These are phyloP conservation scores for Acmispon strigosus DNA, from an alignment of 306 rosid genomes.

Conservation along the genomic window DNA sequence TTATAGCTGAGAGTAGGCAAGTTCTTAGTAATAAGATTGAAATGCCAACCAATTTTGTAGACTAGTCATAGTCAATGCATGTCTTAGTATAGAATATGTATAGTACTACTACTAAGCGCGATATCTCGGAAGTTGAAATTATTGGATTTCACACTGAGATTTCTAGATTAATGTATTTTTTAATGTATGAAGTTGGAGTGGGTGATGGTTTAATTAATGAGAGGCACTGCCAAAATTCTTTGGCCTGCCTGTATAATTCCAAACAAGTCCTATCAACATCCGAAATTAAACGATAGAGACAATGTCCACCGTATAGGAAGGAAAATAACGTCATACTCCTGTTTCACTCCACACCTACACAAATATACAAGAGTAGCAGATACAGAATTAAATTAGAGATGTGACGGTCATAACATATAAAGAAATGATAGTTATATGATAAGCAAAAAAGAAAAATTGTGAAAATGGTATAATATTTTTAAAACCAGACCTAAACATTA, in stretches of 20 bases:
- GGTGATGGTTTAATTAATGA: constrained; percentile 25
- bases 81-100: not conserved
- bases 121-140: constrained; percentile 10
- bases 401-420: too few relatives aligned
- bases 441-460: too few relatives aligned
- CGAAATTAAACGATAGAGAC: too few relatives aligned
- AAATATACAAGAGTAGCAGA: too few relatives aligned
- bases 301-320: too few relatives aligned
- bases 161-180: not conserved
- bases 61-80: constrained; percentile 10
- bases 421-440: too few relatives aligned
- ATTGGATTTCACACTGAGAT: constrained; percentile 4
- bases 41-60: not conserved
- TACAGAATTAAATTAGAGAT: too few relatives aligned
- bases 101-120: not conserved
- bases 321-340: too few relatives aligned
- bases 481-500: too few relatives aligned
- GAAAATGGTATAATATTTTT: too few relatives aligned
- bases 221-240: constrained; percentile 6
- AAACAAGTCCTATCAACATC: not conserved
- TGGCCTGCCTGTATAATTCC: not conserved
- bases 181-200: not conserved
- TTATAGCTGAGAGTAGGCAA: constrained; percentile 16
- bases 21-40: not conserved
- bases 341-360: too few relatives aligned